A percentile compares a stretch with the other conserved stretches of the same genome.
phyloP scores from a whole-genome alignment of 106 monocot genomes.

The Dioscorea zingiberensis region DNA sequence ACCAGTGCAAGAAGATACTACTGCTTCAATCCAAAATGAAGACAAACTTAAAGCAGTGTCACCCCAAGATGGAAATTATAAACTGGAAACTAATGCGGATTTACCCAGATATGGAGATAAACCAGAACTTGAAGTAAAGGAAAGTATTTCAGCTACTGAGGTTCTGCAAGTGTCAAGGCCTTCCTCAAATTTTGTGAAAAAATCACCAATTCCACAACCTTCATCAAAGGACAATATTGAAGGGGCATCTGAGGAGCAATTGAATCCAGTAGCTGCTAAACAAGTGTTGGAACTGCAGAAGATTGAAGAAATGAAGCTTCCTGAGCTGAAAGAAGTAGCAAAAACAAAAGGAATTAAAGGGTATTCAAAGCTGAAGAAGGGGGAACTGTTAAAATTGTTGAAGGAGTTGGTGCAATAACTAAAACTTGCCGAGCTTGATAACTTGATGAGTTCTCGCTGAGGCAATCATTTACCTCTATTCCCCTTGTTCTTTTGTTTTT shows the following conservation, averaged over 20 bases:
- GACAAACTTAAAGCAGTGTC: too few species aligned
- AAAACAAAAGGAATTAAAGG: slow-evolving; percentile 43
- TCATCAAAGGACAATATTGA: background rate
- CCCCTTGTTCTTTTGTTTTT: too few species aligned
- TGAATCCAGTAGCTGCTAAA: background rate
- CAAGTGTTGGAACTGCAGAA: slow-evolving; percentile 13
- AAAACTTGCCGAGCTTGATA: background rate
- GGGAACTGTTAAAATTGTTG: slow-evolving; percentile 47
- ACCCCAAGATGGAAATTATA: too few species aligned
- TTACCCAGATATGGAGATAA: too few species aligned
- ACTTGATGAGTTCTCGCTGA: too few species aligned
- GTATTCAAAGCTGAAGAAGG: slow-evolving; percentile 62
- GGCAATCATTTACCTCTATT: too few species aligned
- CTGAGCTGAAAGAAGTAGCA: slow-evolving; percentile 64
- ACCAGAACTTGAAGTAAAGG: background rate
- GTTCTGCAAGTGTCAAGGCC: slow-evolving; percentile 29
- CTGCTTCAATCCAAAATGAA: too few species aligned
- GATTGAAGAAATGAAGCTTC: slow-evolving; percentile 47
- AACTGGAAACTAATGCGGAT: too few species aligned
- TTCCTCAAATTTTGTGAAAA: slow-evolving; percentile 50
- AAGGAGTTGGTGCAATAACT: slow-evolving; percentile 18
- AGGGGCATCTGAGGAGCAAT: background rate
- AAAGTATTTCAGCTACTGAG: background rate
- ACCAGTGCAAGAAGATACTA: too few species aligned
- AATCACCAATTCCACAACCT: slow-evolving; percentile 39